These are phyloP conservation scores for Xylaria nigripes DNA, from an alignment of 495 filamentous ascomycete genomes.

Conservation along the genomic window DNA sequence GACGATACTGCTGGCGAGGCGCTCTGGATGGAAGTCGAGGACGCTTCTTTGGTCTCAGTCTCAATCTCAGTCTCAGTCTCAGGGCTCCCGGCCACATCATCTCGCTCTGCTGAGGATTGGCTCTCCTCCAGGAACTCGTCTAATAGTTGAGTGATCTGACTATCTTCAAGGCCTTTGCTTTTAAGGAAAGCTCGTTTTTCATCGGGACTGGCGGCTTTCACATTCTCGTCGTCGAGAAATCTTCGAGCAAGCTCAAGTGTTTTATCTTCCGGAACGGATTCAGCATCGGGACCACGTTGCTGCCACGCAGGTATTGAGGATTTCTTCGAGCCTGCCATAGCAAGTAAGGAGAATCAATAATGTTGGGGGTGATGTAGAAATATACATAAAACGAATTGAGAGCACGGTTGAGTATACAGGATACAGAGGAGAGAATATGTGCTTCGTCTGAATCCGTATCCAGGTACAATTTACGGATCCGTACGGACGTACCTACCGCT, in stretches of 20 bases:
- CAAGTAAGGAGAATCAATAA: not conserved
- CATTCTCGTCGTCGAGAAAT: slow-evolving; percentile 75
- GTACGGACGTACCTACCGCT: too few species aligned
- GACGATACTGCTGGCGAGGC: slow-evolving; percentile 9
- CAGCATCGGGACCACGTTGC: slow-evolving; percentile 12
- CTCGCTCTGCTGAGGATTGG: slow-evolving; percentile 21
- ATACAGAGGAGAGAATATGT: too few species aligned
- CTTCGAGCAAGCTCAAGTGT: slow-evolving; percentile 62
- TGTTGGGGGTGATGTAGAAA: not conserved
- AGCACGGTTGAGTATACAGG: too few species aligned
- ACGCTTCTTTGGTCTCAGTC: slow-evolving; percentile 10
- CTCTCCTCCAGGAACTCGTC: slow-evolving; percentile 31
- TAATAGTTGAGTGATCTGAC: slow-evolving; percentile 62
- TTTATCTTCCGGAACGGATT: slow-evolving; percentile 24
- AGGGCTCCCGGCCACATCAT: slow-evolving; percentile 7
- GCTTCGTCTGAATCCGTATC: too few species aligned
- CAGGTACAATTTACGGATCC: too few species aligned
- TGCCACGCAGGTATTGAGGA: slow-evolving; percentile 19
- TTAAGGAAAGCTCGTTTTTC: slow-evolving; percentile 72
- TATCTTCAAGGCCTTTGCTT: slow-evolving; percentile 62
- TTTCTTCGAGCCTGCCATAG: slow-evolving; percentile 14
- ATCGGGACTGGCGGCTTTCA: slow-evolving; percentile 58
- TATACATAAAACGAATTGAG: too few species aligned
- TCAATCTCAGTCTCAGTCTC: too few species aligned
- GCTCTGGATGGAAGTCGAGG: slow-evolving; percentile 4